Evolutionary conservation across 2,329 filamentous ascomycete species (phyloP), one percentile per base, ranked within the genome.

Genomic region (Fusarium sp.): DNA sequence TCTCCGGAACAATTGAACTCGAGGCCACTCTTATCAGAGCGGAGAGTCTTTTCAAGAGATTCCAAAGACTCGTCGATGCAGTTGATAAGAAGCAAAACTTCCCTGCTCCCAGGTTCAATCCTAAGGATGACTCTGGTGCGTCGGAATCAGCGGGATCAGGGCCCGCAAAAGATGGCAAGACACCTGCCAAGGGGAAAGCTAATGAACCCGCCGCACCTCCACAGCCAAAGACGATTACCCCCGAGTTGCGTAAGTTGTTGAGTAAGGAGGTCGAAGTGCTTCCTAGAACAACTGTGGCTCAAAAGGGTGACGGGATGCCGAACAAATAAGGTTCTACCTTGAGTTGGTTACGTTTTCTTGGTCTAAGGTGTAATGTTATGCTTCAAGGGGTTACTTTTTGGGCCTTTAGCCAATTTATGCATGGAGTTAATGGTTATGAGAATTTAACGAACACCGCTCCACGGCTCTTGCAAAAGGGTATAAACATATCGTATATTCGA

Each of bases 21-120:
- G 87, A 94, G 53, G 91, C 91, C 1, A 97, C 93, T 0, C 87
- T 98, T 18, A 89, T 97, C 62, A 89, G 94, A 33, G 96, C 96
- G 12, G 96, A 99, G 80, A 87, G 89, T 0, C 87, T 99, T 4
- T 99, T 97, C 83, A 89, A 88, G 67, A 90, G 92, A 50, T 99
- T 97, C 80, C 91, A 97, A 75, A 88, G 94, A 44, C 91, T 93
- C 3, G 91, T 99, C 12, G 93, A 98, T 75, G 92, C 93, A 1
- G 91, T 97, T 36, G 97, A 99, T 79, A 95, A 96, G 81, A 97
- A 96, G 79, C 85, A 91, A 52, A 94, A 92, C 75, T 97, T 97
- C 72, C 94, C 94, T 0, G 81, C 83, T 1, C 88, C 59, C 76
- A 81, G 74, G 44, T 67, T 55, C 54, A 54, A 67, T 49, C 67